Evolutionary conservation across 495 filamentous ascomycete genomes (phyloP), one percentile per base, ranked within the genome.

Genomic region (Hyaloscypha variabilis): DNA sequence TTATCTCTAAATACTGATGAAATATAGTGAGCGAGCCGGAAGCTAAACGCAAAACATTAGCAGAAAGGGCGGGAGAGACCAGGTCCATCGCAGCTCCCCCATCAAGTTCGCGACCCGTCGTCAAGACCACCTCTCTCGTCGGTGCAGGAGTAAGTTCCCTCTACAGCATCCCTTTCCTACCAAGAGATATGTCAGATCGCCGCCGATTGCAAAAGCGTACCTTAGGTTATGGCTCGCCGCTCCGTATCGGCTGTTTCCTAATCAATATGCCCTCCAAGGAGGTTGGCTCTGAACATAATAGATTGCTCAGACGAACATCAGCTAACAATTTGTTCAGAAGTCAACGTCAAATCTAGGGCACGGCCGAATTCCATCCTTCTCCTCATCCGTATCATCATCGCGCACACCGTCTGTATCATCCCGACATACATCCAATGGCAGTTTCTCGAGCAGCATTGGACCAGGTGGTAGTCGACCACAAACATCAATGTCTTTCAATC

Each of bases 31-130:
- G 78, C 75, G 77, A 62, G 53, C 71, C 77, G 81, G 79, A 68
- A 77, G 82, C 87, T 28, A 73, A 83, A 71, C 81, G 83, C 28
- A 87, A 86, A 74, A 87, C 88, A 62, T 68, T 88, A 53, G 76
- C 77, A 64, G 80, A 87, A 74, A 73, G 83, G 71, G 82, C 81
- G 60, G 88, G 74, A 68, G 85, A 84, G 74, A 79, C 78, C 23
- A 80, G 71, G 36, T 64, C 63, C 10, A 50, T 56, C 26, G 69
- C 58, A 71, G 70, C 72, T 72, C 75, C 77, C 65, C 75, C 76
- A 42, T 73, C 79, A 62, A 76, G 72, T 50, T 73, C 77, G 26
- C 57, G 75, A 56, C 64, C 75, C 57, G 67, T 62, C 72, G 69
- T 74, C 30, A 78, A 73, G 58, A 74, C 75, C 8, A 76, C 78